A percentile compares a stretch with the other conserved stretches of the same genome.
Evolutionary conservation across 164 flowering plant genomes (phyloP).

Genomic region (Cinnamomum micranthum): DNA sequence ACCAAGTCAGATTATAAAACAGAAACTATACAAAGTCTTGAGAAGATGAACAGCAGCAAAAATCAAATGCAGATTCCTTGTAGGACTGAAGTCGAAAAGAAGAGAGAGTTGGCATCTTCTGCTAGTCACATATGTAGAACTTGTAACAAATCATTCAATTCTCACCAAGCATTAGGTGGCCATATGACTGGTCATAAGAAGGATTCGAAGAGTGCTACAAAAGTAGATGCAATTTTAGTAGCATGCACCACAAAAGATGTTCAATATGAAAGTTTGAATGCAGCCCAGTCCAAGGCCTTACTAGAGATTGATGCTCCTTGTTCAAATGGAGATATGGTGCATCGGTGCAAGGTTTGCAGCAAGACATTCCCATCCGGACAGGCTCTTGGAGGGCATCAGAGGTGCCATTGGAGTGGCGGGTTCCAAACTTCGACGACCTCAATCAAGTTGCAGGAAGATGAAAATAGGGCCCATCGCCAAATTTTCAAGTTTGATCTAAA

Average conservation of each 20-base stretch:
- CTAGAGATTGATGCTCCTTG: background rate
- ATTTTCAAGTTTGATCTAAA: constrained; percentile 47
- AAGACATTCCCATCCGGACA: constrained; percentile 35
- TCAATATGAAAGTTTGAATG: background rate
- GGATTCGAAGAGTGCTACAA: constrained; percentile 5
- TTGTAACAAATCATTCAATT: constrained; percentile 42
- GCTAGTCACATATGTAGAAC: constrained; percentile 28
- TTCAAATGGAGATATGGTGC: background rate
- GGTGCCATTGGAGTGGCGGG: constrained; percentile 23
- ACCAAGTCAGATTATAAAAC: background rate
- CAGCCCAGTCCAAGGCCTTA: background rate
- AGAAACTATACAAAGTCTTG: background rate
- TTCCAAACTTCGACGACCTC: constrained; percentile 7
- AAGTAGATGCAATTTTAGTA: background rate
- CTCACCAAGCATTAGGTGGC: constrained; percentile 72
- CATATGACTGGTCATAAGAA: constrained; percentile 61
- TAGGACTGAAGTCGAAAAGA: background rate
- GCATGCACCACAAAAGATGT: background rate
- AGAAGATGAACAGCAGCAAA: background rate
- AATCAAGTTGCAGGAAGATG: background rate
- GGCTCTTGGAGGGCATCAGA: constrained; percentile 43
- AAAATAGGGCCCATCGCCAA: constrained; percentile 2
- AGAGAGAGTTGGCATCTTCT: background rate
- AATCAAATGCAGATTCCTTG: background rate
- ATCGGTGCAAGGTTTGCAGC: constrained; percentile 28